Evolutionary conservation across 352 stramenopile genomes (phyloP).

Genomic region (Globisporangium canariense): DNA sequence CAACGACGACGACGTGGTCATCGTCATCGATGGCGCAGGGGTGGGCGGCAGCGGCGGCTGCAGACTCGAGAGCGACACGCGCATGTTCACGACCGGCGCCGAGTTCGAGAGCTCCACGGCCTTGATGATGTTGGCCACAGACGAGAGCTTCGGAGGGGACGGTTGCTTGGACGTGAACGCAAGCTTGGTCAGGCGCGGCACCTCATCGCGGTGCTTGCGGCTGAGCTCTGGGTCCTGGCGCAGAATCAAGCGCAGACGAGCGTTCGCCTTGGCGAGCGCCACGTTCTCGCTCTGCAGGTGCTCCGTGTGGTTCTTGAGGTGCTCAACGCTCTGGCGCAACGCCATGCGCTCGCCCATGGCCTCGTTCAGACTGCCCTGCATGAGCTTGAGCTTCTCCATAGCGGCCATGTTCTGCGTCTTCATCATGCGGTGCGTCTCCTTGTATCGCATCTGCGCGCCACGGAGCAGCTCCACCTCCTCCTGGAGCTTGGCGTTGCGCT

Average conservation of each 20-base stretch:
- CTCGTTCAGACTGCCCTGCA: conserved; percentile 73
- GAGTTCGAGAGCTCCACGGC: conserved; percentile 28
- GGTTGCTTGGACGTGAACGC: conserved; percentile 68
- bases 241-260: conserved; percentile 76
- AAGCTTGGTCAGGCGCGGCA: conserved; percentile 80
- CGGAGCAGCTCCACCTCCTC: conserved; percentile 41
- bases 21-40: conserved; percentile 17
- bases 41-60: conserved; percentile 37
- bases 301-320: conserved; percentile 71
- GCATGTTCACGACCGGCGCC: conserved; percentile 33
- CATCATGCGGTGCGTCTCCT: conserved; percentile 78
- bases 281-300: conserved; percentile 81
- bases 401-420: conserved; percentile 76
- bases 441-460: conserved; percentile 47
- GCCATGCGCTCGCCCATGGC: conserved; percentile 69
- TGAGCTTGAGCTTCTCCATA: conserved; percentile 79
- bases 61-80: conserved; percentile 48
- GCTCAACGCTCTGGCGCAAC: conserved; percentile 68
- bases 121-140: conserved; percentile 42
- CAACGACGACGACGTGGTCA: conserved; percentile 6
- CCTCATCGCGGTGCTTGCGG: conserved; percentile 81
- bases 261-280: conserved; percentile 81
- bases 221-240: conserved; percentile 83
- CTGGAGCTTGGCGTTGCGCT: conserved; percentile 81
- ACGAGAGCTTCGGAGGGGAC: conserved; percentile 36